Conservation (phyloP, 768 basidiomycete species). For the Lactarius sp. region DNA sequence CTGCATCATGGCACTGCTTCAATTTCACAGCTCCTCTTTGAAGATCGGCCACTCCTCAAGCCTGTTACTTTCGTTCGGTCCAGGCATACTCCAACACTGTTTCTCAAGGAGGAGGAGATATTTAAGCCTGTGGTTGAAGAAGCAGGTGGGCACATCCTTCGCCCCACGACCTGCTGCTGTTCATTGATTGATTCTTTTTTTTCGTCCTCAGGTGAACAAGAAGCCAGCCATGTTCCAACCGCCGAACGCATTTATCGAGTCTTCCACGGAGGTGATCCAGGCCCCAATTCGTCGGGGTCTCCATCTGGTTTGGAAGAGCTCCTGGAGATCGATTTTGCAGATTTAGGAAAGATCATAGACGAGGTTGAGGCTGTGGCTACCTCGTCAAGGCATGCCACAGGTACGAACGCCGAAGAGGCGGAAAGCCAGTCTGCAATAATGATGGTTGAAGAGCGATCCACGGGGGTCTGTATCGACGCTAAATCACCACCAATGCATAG, state of each 20-base stretch:
- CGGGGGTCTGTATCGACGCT: conserved; percentile 38
- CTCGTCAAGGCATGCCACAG: conserved; percentile 11
- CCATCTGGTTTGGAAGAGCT: conserved; percentile 27
- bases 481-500: conserved; percentile 8
- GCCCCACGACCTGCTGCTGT: neutral
- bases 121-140: conserved; percentile 50
- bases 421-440: conserved; percentile 6
- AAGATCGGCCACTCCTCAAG: conserved; percentile 56
- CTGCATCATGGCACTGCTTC: conserved; percentile 42
- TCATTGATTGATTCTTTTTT: conserved; percentile 2
- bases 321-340: conserved; percentile 56
- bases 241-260: conserved; percentile 61
- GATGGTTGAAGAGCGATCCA: conserved; percentile 35
- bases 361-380: conserved; percentile 33
- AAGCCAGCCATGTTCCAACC: conserved; percentile 59
- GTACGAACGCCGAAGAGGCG: neutral
- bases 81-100: conserved; percentile 42
- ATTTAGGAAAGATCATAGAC: conserved; percentile 46
- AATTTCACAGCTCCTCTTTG: conserved; percentile 51
- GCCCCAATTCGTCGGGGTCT: neutral
- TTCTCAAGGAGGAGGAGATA: conserved; percentile 58
- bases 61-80: conserved; percentile 69
- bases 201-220: conserved; percentile 39
- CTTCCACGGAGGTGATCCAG: conserved; percentile 41
- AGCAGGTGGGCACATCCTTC: conserved; percentile 37